Conservation (phyloP, 257 asterid species). For the Ballota nigra region DNA sequence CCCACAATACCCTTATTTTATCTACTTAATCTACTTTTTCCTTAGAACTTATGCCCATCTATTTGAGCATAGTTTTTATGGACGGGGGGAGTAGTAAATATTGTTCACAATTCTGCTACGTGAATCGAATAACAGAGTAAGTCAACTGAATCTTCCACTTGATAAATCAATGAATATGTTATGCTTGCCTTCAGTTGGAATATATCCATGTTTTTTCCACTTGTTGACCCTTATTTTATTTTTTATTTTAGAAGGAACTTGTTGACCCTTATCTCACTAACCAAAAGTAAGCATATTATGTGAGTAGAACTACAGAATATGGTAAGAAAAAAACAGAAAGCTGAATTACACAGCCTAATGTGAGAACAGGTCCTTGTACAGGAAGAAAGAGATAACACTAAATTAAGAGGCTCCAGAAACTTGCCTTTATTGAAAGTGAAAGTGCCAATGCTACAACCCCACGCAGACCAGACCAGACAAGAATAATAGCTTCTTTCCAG, state of each 20-base stretch:
- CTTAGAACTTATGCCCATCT: too few species aligned
- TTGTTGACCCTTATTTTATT: neutral
- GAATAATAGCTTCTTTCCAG: slow-evolving; percentile 88
- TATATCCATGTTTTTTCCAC: neutral
- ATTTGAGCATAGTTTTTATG: too few species aligned
- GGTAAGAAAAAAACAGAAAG: slow-evolving; percentile 14
- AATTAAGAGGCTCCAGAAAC: slow-evolving; percentile 20
- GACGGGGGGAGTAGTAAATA: too few species aligned
- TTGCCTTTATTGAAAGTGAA: slow-evolving; percentile 78
- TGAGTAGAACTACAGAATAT: slow-evolving; percentile 6
- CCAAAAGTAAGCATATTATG: neutral
- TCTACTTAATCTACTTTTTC: too few species aligned
- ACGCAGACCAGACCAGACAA: slow-evolving; percentile 95
- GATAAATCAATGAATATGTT: neutral
- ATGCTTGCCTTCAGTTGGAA: neutral
- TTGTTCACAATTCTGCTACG: neutral
- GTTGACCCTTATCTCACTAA: neutral
- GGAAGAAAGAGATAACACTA: neutral
- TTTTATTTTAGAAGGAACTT: too few species aligned
- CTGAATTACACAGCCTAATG: slow-evolving; percentile 5
- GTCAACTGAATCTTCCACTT: neutral
- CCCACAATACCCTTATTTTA: too few species aligned
- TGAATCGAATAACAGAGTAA: neutral
- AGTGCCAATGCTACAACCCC: slow-evolving; percentile 93
- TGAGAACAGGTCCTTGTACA: neutral